These are phyloP conservation scores for Lachancea quebecensis DNA, from an alignment of 805 yeast genomes.

Conservation along the genomic window DNA sequence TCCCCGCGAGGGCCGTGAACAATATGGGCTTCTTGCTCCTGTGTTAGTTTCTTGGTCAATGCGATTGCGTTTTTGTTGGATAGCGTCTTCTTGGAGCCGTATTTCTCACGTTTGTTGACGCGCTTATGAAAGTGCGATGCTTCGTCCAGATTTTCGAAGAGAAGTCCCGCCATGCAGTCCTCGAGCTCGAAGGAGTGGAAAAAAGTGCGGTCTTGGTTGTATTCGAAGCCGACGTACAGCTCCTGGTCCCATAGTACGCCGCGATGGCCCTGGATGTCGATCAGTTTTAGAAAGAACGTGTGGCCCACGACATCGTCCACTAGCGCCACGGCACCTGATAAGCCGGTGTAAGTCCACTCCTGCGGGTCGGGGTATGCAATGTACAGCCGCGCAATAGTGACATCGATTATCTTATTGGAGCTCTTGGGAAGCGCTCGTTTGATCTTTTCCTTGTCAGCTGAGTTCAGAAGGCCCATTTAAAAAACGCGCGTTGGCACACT, in stretches of 20 bases:
- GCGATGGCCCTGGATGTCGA: constrained; percentile 71
- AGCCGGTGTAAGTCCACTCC: constrained; percentile 82
- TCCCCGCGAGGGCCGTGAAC: constrained; percentile 54
- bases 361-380: constrained; percentile 81
- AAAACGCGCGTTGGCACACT: background rate
- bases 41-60: constrained; percentile 53
- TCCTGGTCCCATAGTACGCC: constrained; percentile 99
- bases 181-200: constrained; percentile 94
- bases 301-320: constrained; percentile 94
- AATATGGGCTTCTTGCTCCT: constrained; percentile 55
- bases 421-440: constrained; percentile 86
- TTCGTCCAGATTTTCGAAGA: constrained; percentile 84
- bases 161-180: constrained; percentile 76
- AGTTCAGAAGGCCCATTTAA: constrained; percentile 36
- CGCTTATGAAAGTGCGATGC: constrained; percentile 81
- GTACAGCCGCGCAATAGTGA: constrained; percentile 83
- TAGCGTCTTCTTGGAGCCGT: constrained; percentile 80
- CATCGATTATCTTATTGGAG: constrained; percentile 80
- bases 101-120: constrained; percentile 65
- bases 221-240: constrained; percentile 76
- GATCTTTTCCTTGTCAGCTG: constrained; percentile 78
- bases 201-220: constrained; percentile 88
- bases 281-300: constrained; percentile 82
- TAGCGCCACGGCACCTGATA: constrained; percentile 77
- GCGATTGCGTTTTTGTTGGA: constrained; percentile 86